phyloP scores from a whole-genome alignment of 768 basidiomycete genomes.

The Pisolithus sp. region DNA sequence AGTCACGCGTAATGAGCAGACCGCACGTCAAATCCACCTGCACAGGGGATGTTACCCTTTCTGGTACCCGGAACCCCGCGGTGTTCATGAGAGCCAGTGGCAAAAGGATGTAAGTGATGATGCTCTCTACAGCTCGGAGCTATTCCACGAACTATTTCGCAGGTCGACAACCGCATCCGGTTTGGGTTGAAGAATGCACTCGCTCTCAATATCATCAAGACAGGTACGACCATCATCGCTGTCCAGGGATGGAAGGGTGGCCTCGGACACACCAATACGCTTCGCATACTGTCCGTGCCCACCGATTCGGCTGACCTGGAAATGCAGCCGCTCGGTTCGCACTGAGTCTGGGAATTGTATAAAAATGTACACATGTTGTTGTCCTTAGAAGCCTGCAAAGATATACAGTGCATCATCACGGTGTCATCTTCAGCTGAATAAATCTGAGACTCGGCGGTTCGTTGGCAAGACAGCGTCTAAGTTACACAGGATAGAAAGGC shows the following conservation, averaged over 20 bases:
- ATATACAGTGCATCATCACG: no score
- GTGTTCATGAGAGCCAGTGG: constrained; percentile 85
- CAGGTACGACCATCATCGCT: constrained; percentile 85
- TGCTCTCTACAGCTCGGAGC: neutral
- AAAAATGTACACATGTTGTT: no score
- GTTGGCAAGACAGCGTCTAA: no score
- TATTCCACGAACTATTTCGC: constrained; percentile 8
- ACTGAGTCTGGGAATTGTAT: constrained; percentile 5
- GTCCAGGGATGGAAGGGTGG: constrained; percentile 99
- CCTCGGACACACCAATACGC: constrained; percentile 90
- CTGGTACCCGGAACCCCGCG: constrained; percentile 94
- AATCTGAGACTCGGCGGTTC: no score
- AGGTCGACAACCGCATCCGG: constrained; percentile 88
- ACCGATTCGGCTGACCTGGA: constrained; percentile 76
- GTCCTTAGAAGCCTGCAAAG: no score
- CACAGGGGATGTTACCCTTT: constrained; percentile 97
- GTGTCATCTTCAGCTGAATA: no score
- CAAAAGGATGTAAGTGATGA: constrained; percentile 78
- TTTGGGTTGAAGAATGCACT: constrained; percentile 84
- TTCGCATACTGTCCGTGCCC: constrained; percentile 78
- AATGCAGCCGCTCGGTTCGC: constrained; percentile 50
- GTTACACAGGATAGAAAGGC: no score
- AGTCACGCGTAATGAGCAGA: constrained; percentile 96
- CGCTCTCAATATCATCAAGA: constrained; percentile 76
- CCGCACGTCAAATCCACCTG: constrained; percentile 92